Conservation (phyloP, 73 alveolate genomes). For the Symbiodinium pilosum region DNA sequence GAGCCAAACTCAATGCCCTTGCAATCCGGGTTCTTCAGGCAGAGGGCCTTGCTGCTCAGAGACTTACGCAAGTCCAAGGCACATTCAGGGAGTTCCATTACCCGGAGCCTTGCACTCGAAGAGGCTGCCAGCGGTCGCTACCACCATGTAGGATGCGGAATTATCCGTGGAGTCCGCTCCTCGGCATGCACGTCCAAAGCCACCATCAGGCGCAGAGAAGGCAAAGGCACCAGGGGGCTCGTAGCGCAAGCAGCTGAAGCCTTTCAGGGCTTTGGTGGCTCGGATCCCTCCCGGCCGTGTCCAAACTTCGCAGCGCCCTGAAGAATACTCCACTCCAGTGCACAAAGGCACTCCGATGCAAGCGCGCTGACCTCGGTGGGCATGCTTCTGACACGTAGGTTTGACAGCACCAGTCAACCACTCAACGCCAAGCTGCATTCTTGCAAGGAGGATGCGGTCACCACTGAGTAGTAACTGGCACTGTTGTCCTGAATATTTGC, state of each 20-base stretch:
- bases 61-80: background rate
- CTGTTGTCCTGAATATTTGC: background rate
- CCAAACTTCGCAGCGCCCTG: background rate
- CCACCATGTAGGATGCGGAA: background rate
- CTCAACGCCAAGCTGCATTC: background rate
- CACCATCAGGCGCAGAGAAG: background rate
- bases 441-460: background rate
- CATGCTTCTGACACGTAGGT: too few relatives aligned
- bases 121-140: background rate
- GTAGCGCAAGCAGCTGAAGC: slow-evolving; percentile 7
- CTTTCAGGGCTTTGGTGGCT: background rate
- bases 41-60: background rate
- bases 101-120: background rate
- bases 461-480: background rate
- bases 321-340: background rate
- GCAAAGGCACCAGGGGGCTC: background rate
- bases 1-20: background rate
- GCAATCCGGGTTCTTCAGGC: background rate
- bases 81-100: background rate
- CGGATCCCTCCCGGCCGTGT: background rate
- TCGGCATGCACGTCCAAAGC: background rate
- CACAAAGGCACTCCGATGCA: background rate
- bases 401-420: background rate
- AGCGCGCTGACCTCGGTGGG: background rate
- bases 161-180: background rate